A percentile compares a stretch with the other conserved stretches of the same genome.
Evolutionary conservation across 768 basidiomycete species (phyloP).

Genomic region (Pulveroboletus ravenelii): DNA sequence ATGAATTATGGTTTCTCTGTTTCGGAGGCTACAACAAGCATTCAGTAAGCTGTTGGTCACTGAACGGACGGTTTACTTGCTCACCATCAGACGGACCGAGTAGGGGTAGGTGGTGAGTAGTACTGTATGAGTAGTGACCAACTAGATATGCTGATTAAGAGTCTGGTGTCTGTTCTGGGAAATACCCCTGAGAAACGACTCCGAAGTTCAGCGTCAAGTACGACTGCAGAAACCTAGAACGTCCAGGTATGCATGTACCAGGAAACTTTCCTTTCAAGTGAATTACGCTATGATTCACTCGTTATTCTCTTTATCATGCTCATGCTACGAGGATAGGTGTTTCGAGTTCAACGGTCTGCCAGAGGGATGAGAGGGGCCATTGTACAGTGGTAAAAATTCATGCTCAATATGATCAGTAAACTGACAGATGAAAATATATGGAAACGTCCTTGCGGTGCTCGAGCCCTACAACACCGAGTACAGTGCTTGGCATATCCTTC

Average conservation of each 20-base stretch:
- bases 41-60: background rate
- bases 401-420: background rate
- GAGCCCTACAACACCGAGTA: background rate
- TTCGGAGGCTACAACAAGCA: conserved; percentile 45
- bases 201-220: too few relatives aligned
- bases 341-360: background rate
- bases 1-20: conserved; percentile 58
- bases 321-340: background rate
- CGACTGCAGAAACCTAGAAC: too few relatives aligned
- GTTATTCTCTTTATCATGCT: too few relatives aligned
- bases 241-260: too few relatives aligned
- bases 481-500: background rate
- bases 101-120: background rate
- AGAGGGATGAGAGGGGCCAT: too few relatives aligned
- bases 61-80: background rate
- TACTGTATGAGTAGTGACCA: background rate
- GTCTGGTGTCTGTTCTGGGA: conserved; percentile 6
- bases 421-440: background rate
- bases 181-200: conserved; percentile 2
- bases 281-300: too few relatives aligned
- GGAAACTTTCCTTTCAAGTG: too few relatives aligned
- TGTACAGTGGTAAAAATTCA: background rate
- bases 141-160: conserved; percentile 16
- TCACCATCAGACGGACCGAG: conserved; percentile 13
- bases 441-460: background rate